A percentile compares a stretch with the other conserved stretches of the same genome.
Evolutionary conservation across 208 protist genomes (phyloP).

Genomic region (Phytomonas francai): DNA sequence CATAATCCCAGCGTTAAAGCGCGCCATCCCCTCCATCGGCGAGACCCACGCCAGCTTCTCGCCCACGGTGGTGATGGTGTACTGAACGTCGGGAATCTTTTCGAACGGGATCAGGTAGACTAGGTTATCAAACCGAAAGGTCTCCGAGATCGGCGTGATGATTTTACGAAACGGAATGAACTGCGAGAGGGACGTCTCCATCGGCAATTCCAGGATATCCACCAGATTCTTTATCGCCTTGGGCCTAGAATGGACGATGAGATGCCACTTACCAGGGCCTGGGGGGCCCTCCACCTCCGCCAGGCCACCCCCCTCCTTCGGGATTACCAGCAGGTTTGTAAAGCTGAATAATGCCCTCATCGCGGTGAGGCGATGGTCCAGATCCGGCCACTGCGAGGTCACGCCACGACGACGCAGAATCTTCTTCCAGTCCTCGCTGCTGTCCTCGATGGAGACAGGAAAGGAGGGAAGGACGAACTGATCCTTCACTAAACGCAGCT

Average conservation of each 20-base stretch:
- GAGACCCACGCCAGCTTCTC: constrained; percentile 84
- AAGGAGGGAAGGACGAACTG: constrained; percentile 77
- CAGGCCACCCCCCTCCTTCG: constrained; percentile 70
- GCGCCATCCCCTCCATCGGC: constrained; percentile 85
- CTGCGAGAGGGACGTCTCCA: constrained; percentile 65
- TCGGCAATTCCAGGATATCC: constrained; percentile 80
- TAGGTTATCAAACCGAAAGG: constrained; percentile 79
- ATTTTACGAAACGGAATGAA: constrained; percentile 69
- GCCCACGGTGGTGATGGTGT: constrained; percentile 59
- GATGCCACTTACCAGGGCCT: constrained; percentile 67
- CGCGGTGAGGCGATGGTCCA: constrained; percentile 63
- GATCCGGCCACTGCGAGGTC: constrained; percentile 54
- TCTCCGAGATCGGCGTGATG: constrained; percentile 70
- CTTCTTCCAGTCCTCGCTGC: constrained; percentile 63
- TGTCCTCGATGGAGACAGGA: constrained; percentile 60
- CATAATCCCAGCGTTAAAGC: constrained; percentile 86
- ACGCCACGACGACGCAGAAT: constrained; percentile 65
- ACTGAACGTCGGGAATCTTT: constrained; percentile 72
- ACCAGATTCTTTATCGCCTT: constrained; percentile 65
- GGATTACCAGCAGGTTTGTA: constrained; percentile 74
- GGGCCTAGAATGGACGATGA: constrained; percentile 53
- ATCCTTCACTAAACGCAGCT: constrained; percentile 62
- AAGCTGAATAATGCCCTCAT: constrained; percentile 66
- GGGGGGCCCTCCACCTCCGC: constrained; percentile 84
- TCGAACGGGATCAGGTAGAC: constrained; percentile 66